Conservation (phyloP, 2,329 filamentous ascomycete species). For the Sordariomycetes sp. region DNA sequence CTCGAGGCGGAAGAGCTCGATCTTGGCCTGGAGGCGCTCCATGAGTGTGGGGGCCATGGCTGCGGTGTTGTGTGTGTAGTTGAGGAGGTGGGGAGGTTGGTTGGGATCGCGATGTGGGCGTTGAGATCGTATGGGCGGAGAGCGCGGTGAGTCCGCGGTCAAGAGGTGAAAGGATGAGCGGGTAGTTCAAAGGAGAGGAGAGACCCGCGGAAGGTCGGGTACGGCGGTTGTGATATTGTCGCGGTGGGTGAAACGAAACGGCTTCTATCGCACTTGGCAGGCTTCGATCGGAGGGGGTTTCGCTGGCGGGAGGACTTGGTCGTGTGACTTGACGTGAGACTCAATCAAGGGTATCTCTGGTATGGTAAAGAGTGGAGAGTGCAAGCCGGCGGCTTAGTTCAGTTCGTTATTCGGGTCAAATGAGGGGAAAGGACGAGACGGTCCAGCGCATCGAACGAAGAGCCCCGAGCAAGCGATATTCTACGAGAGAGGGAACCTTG, state of each 20-base stretch:
- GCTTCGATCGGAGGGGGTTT: too few species aligned
- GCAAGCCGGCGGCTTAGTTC: background rate
- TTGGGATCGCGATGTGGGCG: background rate
- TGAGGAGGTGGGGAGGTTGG: background rate
- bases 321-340: too few species aligned
- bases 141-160: too few species aligned
- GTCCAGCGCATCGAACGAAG: background rate
- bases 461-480: background rate
- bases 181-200: too few species aligned
- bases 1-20: constrained; percentile 90
- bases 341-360: background rate
- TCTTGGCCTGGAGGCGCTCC: constrained; percentile 50
- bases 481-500: background rate
- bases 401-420: background rate
- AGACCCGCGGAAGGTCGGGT: too few species aligned
- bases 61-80: background rate
- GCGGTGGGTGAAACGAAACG: too few species aligned
- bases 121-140: too few species aligned
- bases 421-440: background rate
- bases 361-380: background rate
- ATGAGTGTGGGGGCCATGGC: constrained; percentile 38
- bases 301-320: too few species aligned
- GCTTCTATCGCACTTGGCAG: too few species aligned
- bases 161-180: too few species aligned
- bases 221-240: too few species aligned